These are phyloP conservation scores for Nymphaea colorata DNA, from an alignment of 164 flowering plant species.

Conservation along the genomic window DNA sequence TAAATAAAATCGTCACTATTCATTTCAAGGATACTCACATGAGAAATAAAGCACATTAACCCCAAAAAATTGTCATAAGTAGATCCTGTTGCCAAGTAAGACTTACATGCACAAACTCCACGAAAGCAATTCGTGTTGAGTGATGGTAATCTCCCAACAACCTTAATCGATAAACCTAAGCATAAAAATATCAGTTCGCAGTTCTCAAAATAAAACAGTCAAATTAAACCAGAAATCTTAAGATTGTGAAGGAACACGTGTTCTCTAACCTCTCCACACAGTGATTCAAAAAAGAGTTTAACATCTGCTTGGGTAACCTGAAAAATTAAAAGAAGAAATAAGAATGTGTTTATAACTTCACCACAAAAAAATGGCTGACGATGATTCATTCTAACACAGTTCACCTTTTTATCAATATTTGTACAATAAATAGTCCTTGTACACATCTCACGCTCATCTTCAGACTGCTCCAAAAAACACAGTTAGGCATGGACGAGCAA, in stretches of 20 bases:
- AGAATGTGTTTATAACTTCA: neutral
- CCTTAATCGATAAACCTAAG: conserved; percentile 67
- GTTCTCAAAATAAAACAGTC: neutral
- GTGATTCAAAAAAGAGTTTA: conserved; percentile 59
- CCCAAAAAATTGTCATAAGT: neutral
- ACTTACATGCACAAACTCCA: conserved; percentile 65
- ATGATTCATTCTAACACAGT: no score
- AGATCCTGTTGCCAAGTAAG: neutral
- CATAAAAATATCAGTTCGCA: neutral
- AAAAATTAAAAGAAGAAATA: neutral
- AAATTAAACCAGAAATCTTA: neutral
- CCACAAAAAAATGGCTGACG: no score
- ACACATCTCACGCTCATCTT: conserved; percentile 87
- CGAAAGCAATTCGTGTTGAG: conserved; percentile 78
- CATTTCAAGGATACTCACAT: no score
- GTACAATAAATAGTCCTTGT: conserved; percentile 79
- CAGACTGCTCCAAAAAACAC: conserved; percentile 28
- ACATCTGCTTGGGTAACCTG: conserved; percentile 75
- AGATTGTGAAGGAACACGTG: neutral
- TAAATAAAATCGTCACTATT: no score
- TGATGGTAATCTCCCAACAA: conserved; percentile 73
- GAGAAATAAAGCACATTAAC: neutral
- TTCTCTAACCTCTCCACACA: conserved; percentile 68
- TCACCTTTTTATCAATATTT: conserved; percentile 81
- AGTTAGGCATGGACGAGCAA: neutral